Conservation (phyloP, 805 yeast genomes). For the Hanseniaspora pseudoguilliermondii region DNA sequence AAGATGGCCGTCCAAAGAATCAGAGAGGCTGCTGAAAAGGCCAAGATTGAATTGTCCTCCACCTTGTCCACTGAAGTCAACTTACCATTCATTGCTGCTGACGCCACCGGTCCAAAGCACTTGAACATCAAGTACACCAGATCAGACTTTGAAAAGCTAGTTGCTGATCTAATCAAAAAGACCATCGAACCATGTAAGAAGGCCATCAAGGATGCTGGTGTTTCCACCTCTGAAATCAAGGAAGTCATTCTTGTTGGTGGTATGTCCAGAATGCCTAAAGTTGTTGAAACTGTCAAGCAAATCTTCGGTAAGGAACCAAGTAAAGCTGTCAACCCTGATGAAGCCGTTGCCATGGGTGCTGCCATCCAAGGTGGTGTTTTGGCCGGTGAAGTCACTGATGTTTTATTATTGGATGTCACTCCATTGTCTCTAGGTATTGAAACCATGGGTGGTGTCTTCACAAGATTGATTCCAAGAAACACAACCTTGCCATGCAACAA, state of each 20-base stretch:
- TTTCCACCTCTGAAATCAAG: conserved; percentile 54
- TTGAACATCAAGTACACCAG: conserved; percentile 54
- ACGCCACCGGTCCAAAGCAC: conserved; percentile 61
- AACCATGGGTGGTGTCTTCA: conserved; percentile 96
- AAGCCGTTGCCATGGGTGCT: conserved; percentile 91
- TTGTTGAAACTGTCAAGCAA: conserved; percentile 52
- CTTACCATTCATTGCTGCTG: conserved; percentile 72
- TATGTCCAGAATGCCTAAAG: conserved; percentile 83
- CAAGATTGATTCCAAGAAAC: conserved; percentile 76
- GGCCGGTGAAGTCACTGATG: conserved; percentile 90
- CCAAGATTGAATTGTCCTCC: conserved; percentile 67
- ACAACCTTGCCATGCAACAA: conserved; percentile 95
- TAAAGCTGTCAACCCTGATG: conserved; percentile 89
- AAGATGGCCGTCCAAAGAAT: conserved; percentile 65
- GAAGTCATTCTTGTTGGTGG: conserved; percentile 76
- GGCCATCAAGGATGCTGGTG: conserved; percentile 64
- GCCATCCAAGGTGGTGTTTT: conserved; percentile 96
- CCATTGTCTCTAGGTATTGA: conserved; percentile 88
- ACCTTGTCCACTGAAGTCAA: conserved; percentile 55
- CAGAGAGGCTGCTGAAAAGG: conserved; percentile 73
- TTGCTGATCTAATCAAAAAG: conserved; percentile 53
- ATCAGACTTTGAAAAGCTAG: conserved; percentile 58
- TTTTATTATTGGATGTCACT: conserved; percentile 74
- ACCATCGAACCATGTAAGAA: conserved; percentile 67
- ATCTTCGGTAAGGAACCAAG: conserved; percentile 76